Evolutionary conservation across 768 basidiomycete species (phyloP), one percentile per base, ranked within the genome.

Genomic region (Boletus tomentosulus): DNA sequence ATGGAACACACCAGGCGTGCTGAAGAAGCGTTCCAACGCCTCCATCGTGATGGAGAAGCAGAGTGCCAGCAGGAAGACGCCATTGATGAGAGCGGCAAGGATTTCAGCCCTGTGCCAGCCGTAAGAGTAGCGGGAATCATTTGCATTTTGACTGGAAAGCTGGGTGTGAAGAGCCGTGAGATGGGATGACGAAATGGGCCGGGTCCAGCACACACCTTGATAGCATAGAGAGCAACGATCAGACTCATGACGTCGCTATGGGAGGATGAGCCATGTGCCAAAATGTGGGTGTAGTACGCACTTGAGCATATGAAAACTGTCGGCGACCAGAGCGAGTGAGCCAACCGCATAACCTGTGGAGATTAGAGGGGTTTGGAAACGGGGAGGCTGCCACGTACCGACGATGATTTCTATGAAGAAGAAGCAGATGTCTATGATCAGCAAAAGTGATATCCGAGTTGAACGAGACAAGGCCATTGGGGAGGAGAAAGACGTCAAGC

Each of bases 101-200:
- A 97, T 95, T 67, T 97, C 95, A 16, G 97, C 97, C 57, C 97
- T 80, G 71, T 98, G 95, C 96, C 95, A 98, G n/a, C 95, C 96
- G 68, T 98, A 98, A 5, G 96, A 93, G 71, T 97, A 97, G 47
- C 85, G 81, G 28, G 87, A 80, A 71, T 87, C 82, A 31, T 73
- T 74, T 28, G 81, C 72, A 30, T 74, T 79, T 51, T 77, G 76
- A 34, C 77, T 76, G 34, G 88, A 84, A 51, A 93, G 78, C 89
- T 94, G 60, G 10, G 64, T 19, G 60, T 37, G 51, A 50, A 33
- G 47, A 8, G 28, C 25, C 31, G 16, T 45, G 50, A 49, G 43
- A 24, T 42, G 53, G 27, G 38, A 59, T 56, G 42, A 59, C 54
- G 49, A 41, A 27, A 54, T 25, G 59, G 10, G 24, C 15, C 41